Conservation (phyloP, 441 rosid species). For the Populus tomentosa region DNA sequence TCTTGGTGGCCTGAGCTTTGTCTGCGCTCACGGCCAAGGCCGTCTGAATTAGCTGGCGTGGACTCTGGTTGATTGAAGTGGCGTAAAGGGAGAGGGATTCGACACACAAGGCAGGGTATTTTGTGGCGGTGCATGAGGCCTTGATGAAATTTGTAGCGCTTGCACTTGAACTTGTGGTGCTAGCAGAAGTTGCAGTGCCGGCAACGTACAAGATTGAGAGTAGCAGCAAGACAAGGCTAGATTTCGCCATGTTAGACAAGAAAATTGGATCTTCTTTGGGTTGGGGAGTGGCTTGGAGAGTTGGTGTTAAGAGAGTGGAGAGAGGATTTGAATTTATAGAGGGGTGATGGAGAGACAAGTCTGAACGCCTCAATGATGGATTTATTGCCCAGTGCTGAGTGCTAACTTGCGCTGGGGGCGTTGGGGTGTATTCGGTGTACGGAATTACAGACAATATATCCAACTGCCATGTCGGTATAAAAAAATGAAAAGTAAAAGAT, state of each 20-base stretch:
- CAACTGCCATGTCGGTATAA: too few species aligned
- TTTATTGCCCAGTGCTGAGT: neutral
- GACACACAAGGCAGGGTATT: constrained; percentile 60
- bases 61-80: constrained; percentile 49
- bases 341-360: neutral
- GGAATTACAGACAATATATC: too few species aligned
- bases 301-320: neutral
- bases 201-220: constrained; percentile 18
- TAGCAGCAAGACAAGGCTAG: constrained; percentile 12
- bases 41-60: constrained; percentile 50
- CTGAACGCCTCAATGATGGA: neutral
- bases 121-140: constrained; percentile 54
- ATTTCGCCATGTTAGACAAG: constrained; percentile 21
- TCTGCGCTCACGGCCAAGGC: constrained; percentile 61
- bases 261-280: neutral
- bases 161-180: constrained; percentile 11
- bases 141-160: constrained; percentile 40
- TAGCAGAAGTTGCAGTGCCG: constrained; percentile 12
- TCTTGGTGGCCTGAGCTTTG: constrained; percentile 47
- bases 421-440: neutral
- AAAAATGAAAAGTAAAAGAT: neutral
- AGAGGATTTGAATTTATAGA: constrained; percentile 11
- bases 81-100: constrained; percentile 55
- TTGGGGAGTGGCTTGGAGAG: neutral
- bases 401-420: neutral